These are phyloP conservation scores for Pythium rhizo-oryzae DNA, from an alignment of 352 stramenopile species.

Conservation along the genomic window DNA sequence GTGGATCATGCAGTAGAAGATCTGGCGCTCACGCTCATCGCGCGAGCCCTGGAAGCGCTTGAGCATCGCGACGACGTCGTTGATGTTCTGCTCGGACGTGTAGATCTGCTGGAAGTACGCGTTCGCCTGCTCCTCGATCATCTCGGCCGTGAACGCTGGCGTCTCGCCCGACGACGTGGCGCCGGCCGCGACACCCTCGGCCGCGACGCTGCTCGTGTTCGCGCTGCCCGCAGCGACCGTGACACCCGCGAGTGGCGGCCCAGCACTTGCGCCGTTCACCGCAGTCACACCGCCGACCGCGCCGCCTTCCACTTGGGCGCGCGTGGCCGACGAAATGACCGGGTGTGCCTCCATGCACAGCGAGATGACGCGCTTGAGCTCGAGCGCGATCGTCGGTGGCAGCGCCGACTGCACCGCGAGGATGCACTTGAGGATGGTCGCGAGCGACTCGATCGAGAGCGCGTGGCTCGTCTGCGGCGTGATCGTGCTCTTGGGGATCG, in stretches of 20 bases:
- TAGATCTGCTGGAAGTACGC: slow-evolving; percentile 99
- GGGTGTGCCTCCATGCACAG: slow-evolving; percentile 84
- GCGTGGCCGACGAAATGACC: slow-evolving; percentile 75
- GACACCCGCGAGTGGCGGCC: slow-evolving; percentile 11
- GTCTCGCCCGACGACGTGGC: slow-evolving; percentile 13
- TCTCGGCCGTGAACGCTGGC: slow-evolving; percentile 85
- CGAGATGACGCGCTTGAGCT: slow-evolving; percentile 84
- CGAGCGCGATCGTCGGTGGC: slow-evolving; percentile 70
- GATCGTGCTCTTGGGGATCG: slow-evolving; percentile 81
- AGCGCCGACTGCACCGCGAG: slow-evolving; percentile 71
- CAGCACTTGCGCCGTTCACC: background rate
- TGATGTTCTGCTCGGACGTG: slow-evolving; percentile 97
- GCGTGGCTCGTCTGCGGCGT: slow-evolving; percentile 80
- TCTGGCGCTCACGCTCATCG: slow-evolving; percentile 96
- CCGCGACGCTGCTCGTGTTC: slow-evolving; percentile 20
- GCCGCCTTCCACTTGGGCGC: slow-evolving; percentile 40
- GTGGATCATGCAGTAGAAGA: slow-evolving; percentile 99
- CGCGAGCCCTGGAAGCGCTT: slow-evolving; percentile 98
- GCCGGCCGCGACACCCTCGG: slow-evolving; percentile 12
- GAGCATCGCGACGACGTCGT: slow-evolving; percentile 98
- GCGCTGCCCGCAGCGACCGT: slow-evolving; percentile 16
- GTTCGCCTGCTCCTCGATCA: slow-evolving; percentile 99
- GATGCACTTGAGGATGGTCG: slow-evolving; percentile 84
- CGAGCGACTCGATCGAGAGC: slow-evolving; percentile 84
- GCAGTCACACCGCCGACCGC: slow-evolving; percentile 9